Evolutionary conservation across 257 asterid species (phyloP), one percentile per base, ranked within the genome.

Genomic region (Capsicum chinense): DNA sequence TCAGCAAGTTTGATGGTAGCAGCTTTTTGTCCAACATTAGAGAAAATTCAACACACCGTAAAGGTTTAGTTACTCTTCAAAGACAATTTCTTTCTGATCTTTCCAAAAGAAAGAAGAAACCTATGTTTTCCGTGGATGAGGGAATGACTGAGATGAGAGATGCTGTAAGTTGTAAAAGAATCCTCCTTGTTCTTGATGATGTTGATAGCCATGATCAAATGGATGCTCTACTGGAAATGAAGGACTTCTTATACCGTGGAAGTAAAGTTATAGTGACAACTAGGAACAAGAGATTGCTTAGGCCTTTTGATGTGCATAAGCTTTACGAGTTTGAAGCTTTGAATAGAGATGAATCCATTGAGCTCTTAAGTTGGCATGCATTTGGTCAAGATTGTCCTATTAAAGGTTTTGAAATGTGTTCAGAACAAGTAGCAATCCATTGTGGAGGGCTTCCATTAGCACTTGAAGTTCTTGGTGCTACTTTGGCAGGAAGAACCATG

Each of bases 161-260:
- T 21, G 87, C 83, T 42, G 64, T 81, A 7, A 15, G 67, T 17
- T 81, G 84, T 60, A 85, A 81, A 81, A 71, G 73, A 54, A 57
- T 85, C 79, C 87, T 85, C 68, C 87, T 85, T 44, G 82, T 80
- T 81, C 80, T 85, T 56, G 87, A 85, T 69, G 85, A 85, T 81
- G 87, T 85, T 44, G 87, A 80, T 56, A 60, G 63, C 6, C 74
- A 10, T 35, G 87, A 85, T 37, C 87, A 80, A 57, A 70, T 85
- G 42, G 81, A 85, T 56, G 84, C 78, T 17, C 19, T 85, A 74
- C 44, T 85, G 14, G 87, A 64, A 54, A 80, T 85, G 82, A 82
- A 76, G 67, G 58, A 84, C 54, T 56, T 56, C 66, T 84, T 84
- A 17, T 63, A 19, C 35, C 83, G 56, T 15, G 84, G 86, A 26